phyloP scores from a whole-genome alignment of 2,329 filamentous ascomycete genomes.

The Pseudogymnoascus sp. region DNA sequence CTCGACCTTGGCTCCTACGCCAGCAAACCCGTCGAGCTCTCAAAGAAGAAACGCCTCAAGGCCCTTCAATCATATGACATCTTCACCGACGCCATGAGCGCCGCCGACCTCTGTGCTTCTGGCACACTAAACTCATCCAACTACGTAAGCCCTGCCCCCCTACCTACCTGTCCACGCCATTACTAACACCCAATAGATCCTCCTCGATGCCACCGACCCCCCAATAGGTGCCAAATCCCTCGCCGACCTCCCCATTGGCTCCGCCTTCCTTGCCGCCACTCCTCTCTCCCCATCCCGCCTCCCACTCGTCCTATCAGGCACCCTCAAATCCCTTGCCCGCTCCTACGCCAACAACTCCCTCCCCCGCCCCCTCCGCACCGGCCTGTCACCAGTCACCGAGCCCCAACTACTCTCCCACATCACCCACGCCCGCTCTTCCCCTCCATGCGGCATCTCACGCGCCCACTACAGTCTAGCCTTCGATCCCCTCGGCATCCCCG shows the following conservation, averaged over 20 bases:
- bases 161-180: no score
- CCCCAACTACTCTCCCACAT: background rate
- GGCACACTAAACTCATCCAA: background rate
- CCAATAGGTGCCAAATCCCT: background rate
- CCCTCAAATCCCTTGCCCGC: background rate
- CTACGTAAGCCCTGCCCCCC: background rate
- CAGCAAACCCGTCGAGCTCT: conserved; percentile 15
- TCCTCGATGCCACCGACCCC: background rate
- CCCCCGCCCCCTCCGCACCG: background rate
- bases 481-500: conserved; percentile 48
- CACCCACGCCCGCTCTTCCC: background rate
- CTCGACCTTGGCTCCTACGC: conserved; percentile 35
- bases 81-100: conserved; percentile 54
- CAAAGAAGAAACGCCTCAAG: conserved; percentile 21
- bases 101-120: conserved; percentile 49
- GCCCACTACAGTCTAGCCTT: conserved; percentile 51
- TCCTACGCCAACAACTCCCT: background rate
- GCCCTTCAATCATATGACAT: conserved; percentile 44
- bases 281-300: background rate
- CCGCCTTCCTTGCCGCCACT: background rate
- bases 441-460: conserved; percentile 32
- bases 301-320: background rate
- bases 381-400: background rate
- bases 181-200: background rate
- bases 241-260: background rate